Percentiles rank a stretch among this genome's conserved stretches.
Evolutionary conservation across 805 yeast genomes (phyloP).

Genomic region (Ogataea nitratoaversa): DNA sequence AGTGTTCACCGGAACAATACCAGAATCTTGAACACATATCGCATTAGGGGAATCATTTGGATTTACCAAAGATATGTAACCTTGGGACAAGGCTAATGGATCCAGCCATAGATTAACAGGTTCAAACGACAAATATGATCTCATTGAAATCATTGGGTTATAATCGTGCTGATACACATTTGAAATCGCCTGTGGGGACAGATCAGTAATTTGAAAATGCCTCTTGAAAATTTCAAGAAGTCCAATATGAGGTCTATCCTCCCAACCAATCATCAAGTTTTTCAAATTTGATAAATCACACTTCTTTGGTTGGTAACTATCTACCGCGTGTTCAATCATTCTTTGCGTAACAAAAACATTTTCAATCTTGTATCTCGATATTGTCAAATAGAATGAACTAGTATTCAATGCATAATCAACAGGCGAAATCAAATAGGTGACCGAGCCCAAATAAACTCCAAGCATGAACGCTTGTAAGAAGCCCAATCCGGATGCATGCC

Average conservation of each 20-base stretch:
- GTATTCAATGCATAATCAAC: slow-evolving; percentile 76
- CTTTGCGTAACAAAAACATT: slow-evolving; percentile 83
- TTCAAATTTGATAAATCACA: slow-evolving; percentile 59
- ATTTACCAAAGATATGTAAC: slow-evolving; percentile 74
- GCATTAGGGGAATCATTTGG: slow-evolving; percentile 67
- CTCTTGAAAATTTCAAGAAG: slow-evolving; percentile 54
- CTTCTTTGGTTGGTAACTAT: slow-evolving; percentile 44
- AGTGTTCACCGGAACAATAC: slow-evolving; percentile 92
- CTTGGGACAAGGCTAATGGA: slow-evolving; percentile 85
- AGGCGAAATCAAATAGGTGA: slow-evolving; percentile 78
- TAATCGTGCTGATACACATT: slow-evolving; percentile 73
- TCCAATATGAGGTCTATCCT: slow-evolving; percentile 65
- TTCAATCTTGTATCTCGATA: slow-evolving; percentile 75
- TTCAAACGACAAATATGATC: slow-evolving; percentile 85
- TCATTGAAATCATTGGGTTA: slow-evolving; percentile 78
- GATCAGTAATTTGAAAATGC: slow-evolving; percentile 57
- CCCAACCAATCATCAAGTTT: slow-evolving; percentile 80
- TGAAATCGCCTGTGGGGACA: slow-evolving; percentile 67
- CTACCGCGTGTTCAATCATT: slow-evolving; percentile 72
- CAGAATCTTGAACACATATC: slow-evolving; percentile 84
- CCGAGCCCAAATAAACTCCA: slow-evolving; percentile 83
- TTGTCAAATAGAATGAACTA: slow-evolving; percentile 58
- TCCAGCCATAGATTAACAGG: slow-evolving; percentile 86
- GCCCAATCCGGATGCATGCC: slow-evolving; percentile 82
- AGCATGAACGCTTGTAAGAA: slow-evolving; percentile 79